Percentiles rank a stretch among this genome's conserved stretches.
These are phyloP conservation scores for Ophiocordyceps unilateralis DNA, from an alignment of 2,329 filamentous ascomycete genomes.

Conservation along the genomic window DNA sequence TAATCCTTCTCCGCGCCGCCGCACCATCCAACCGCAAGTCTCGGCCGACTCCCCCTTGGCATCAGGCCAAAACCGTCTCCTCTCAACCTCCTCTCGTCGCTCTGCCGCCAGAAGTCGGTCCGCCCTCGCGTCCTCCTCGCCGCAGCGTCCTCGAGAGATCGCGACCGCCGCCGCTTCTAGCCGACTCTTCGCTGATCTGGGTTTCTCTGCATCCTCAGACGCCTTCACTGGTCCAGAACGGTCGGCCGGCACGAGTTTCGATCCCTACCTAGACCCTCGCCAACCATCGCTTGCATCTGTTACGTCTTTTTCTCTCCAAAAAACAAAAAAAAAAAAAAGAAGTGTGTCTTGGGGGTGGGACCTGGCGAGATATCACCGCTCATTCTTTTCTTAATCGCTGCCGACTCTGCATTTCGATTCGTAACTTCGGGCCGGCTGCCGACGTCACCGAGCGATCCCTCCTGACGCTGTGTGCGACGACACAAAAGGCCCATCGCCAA, in stretches of 20 bases:
- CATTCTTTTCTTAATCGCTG: too few species aligned
- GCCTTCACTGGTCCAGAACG: conserved; percentile 44
- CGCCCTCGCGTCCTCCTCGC: conserved; percentile 10
- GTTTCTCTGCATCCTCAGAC: conserved; percentile 24
- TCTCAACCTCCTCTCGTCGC: conserved; percentile 11
- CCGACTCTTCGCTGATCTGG: conserved; percentile 21
- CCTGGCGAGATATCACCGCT: too few species aligned
- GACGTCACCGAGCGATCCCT: not conserved
- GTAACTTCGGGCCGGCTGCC: too few species aligned
- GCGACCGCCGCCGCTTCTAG: conserved; percentile 14
- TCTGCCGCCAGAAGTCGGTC: conserved; percentile 19
- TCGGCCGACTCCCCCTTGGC: not conserved
- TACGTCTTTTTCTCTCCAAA: not conserved
- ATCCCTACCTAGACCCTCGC: not conserved
- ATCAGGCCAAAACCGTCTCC: conserved; percentile 5
- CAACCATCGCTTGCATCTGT: not conserved
- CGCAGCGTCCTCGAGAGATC: conserved; percentile 7
- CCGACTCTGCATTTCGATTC: too few species aligned
- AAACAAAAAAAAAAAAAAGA: too few species aligned
- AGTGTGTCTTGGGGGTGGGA: too few species aligned
- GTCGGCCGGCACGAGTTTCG: conserved; percentile 14
- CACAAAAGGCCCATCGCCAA: not conserved
- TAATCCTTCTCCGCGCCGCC: conserved; percentile 1
- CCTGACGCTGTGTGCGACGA: not conserved
- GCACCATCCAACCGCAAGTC: conserved; percentile 2